Conservation (phyloP, 2,329 filamentous ascomycete genomes). For the Rhynchosporium agropyri region DNA sequence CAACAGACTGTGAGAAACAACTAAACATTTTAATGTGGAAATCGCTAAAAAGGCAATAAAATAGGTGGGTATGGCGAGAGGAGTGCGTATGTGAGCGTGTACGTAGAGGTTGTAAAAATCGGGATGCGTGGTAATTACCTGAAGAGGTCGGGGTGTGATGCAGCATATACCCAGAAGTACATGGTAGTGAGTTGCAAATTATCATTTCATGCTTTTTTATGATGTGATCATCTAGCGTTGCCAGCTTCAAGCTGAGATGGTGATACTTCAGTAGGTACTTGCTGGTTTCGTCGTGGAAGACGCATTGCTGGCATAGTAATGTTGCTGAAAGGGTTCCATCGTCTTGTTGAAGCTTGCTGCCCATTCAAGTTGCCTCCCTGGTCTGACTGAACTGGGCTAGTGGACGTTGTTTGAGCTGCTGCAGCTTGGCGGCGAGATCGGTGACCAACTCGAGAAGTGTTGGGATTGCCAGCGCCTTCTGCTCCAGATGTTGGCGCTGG, state of each 20-base stretch:
- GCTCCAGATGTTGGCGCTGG: slow-evolving; percentile 1
- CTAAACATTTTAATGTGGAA: slow-evolving; percentile 1
- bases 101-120: slow-evolving; percentile 11
- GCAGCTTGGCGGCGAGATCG: slow-evolving; percentile 27
- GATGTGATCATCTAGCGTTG: slow-evolving; percentile 31
- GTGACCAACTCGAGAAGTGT: slow-evolving; percentile 23
- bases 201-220: slow-evolving; percentile 9
- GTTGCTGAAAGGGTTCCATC: slow-evolving; percentile 39
- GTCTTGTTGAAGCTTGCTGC: slow-evolving; percentile 25
- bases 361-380: slow-evolving; percentile 17
- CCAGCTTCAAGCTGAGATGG: slow-evolving; percentile 43
- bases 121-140: slow-evolving; percentile 9
- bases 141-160: background rate
- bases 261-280: slow-evolving; percentile 29
- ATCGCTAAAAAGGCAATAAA: slow-evolving; percentile 19
- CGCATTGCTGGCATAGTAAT: slow-evolving; percentile 32
- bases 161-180: slow-evolving; percentile 1
- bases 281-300: slow-evolving; percentile 32
- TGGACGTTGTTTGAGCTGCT: slow-evolving; percentile 12
- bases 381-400: slow-evolving; percentile 12
- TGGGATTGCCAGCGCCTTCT: slow-evolving; percentile 11
- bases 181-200: slow-evolving; percentile 9
- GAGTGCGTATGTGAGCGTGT: slow-evolving; percentile 6
- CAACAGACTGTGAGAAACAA: slow-evolving; percentile 10
- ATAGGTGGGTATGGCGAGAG: slow-evolving; percentile 16